Evolutionary conservation across 140 eudicot genomes (phyloP), one percentile per base, ranked within the genome.

Genomic region (Anethum foeniculum): DNA sequence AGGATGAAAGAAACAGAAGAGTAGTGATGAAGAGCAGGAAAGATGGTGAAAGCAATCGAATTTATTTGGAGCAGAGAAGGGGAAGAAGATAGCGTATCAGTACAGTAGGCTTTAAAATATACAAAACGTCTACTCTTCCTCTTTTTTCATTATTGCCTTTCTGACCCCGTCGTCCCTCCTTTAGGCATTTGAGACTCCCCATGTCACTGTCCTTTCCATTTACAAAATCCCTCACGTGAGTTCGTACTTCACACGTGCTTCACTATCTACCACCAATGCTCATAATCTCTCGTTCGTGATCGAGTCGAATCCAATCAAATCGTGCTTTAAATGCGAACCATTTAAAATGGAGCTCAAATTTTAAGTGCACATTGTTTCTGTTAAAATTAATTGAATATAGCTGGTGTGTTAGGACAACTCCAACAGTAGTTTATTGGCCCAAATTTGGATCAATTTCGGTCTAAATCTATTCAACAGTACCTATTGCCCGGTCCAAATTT

Each of bases 131-230:
- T 84, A 47, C 44, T 41, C 76, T 79, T 51, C 74, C 43, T 18
- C 46, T 30, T 65, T 83, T 83, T 84, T 83, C 90, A 89, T 87
- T 83, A 89, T 89, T 85, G 84, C 11, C 79, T 56, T 15, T 86
- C 85, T 83, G 86, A 76, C 79, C 78, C 86, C 82, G 77, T 46
- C 13, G 19, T 80, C 81, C 36, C 36, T 41, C 80, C 83, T 82
- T 88, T 88, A 83, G 85, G 91, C 89, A 86, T 88, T 88, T 88
- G 84, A 88, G 92, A 81, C 86, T 80, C 86, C 90, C 90, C 52
- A 86, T 82, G 79, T 84, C 38, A 65, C 67, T 80, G 80, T 69
- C 74, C 56, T 54, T 73, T 25, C 19, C 30, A 47, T 36, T 73
- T 71, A 78, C 76, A 14, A 74, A 23, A 16, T 44, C 58, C 54